Evolutionary conservation across 257 asterid species (phyloP).

Genomic region (Cinchona pubescens): DNA sequence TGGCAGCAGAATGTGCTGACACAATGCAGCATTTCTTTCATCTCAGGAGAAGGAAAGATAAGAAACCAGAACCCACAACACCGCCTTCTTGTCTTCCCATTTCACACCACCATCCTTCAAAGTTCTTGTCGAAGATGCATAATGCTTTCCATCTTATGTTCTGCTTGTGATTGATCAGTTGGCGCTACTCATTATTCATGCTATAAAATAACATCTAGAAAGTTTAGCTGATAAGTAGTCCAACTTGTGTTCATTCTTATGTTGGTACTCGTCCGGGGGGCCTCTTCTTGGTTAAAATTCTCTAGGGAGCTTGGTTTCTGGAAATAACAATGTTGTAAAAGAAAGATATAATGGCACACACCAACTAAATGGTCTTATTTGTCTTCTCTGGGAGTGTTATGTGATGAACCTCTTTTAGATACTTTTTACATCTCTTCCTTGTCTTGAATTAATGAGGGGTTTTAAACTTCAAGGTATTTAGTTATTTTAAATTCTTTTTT

Average conservation of each 20-base stretch:
- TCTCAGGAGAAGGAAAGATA: constrained; percentile 66
- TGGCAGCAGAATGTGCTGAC: constrained; percentile 83
- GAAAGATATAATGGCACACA: background rate
- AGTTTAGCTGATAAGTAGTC: background rate
- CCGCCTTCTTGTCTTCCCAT: constrained; percentile 64
- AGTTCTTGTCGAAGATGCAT: constrained; percentile 63
- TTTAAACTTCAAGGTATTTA: background rate
- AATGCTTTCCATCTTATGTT: constrained; percentile 60
- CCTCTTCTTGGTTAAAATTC: background rate
- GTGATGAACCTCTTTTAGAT: background rate
- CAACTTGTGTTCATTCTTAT: background rate
- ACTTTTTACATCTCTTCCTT: no score
- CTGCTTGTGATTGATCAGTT: constrained; percentile 36
- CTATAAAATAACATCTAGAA: background rate
- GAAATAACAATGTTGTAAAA: background rate
- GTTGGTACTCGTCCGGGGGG: no score
- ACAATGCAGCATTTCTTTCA: constrained; percentile 87
- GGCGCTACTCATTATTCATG: background rate
- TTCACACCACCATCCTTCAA: constrained; percentile 54
- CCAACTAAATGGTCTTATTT: background rate
- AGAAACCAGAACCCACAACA: constrained; percentile 36
- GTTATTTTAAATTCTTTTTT: no score
- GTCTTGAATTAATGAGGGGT: background rate
- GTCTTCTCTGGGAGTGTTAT: background rate
- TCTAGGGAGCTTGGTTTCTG: background rate